Percentiles rank a stretch among this genome's conserved stretches.
These are phyloP conservation scores for Jasminum sambac DNA, from an alignment of 257 asterid species.

Conservation along the genomic window DNA sequence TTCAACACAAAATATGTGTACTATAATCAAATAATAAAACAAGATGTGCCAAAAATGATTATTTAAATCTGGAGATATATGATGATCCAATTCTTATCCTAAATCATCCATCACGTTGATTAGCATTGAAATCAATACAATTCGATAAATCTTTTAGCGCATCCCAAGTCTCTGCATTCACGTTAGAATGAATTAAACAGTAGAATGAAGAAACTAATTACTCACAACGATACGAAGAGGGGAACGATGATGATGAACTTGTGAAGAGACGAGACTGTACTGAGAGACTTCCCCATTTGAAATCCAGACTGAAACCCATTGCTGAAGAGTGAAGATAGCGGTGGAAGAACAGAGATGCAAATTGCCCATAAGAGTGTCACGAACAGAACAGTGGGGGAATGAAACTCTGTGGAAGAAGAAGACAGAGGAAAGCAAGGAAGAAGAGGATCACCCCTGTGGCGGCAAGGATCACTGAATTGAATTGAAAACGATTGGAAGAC, in stretches of 20 bases:
- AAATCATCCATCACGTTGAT: neutral
- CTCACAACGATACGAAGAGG: constrained; percentile 52
- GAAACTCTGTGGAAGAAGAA: too few species aligned
- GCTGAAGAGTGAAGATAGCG: constrained; percentile 12
- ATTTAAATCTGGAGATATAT: neutral
- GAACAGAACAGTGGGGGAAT: too few species aligned
- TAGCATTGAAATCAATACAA: constrained; percentile 1
- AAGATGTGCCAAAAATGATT: too few species aligned
- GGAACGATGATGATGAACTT: constrained; percentile 50
- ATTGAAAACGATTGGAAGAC: too few species aligned
- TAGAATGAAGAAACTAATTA: neutral
- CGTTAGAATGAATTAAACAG: neutral
- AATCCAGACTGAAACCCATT: constrained; percentile 71
- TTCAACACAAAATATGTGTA: neutral
- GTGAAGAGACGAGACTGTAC: constrained; percentile 62
- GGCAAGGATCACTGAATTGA: too few species aligned
- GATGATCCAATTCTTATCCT: neutral
- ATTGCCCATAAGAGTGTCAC: constrained; percentile 27
- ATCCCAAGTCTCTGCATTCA: neutral
- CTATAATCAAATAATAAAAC: too few species aligned
- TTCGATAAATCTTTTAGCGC: neutral
- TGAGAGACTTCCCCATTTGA: constrained; percentile 68
- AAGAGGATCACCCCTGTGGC: too few species aligned
- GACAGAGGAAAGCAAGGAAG: too few species aligned
- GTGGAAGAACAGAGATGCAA: constrained; percentile 19